These are phyloP conservation scores for Candida bentonensis DNA, from an alignment of 805 yeast genomes.

Conservation along the genomic window DNA sequence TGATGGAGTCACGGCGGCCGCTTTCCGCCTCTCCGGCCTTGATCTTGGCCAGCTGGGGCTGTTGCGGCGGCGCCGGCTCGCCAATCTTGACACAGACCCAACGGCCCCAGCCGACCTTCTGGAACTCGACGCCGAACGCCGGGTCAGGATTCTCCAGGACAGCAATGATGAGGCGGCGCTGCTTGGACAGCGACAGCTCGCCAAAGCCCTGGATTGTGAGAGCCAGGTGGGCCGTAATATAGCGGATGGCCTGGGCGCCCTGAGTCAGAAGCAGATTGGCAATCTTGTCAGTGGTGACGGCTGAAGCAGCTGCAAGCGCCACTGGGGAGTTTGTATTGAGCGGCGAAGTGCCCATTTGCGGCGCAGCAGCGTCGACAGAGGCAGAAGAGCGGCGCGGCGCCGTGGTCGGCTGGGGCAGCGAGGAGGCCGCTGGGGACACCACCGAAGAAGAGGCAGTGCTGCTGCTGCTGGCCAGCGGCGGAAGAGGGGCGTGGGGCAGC, in stretches of 20 bases:
- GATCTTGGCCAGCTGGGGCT: constrained; percentile 1
- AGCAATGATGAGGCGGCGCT: constrained; percentile 78
- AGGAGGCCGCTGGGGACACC: constrained; percentile 1
- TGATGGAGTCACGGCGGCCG: constrained; percentile 14
- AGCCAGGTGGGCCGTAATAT: constrained; percentile 67
- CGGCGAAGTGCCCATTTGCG: constrained; percentile 9
- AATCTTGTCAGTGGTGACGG: constrained; percentile 67
- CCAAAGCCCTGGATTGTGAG: constrained; percentile 68
- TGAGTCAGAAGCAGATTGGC: constrained; percentile 53
- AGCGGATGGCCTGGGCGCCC: constrained; percentile 86
- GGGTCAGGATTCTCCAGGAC: constrained; percentile 66
- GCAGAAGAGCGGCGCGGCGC: not conserved
- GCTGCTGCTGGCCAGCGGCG: constrained; percentile 2
- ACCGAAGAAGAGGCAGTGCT: constrained; percentile 2
- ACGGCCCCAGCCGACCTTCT: constrained; percentile 96
- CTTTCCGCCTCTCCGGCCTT: not conserved
- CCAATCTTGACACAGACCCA: constrained; percentile 63
- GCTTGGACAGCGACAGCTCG: constrained; percentile 69
- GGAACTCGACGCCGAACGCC: constrained; percentile 47
- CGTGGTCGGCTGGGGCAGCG: not conserved
- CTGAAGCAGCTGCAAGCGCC: constrained; percentile 75
- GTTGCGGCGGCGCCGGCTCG: constrained; percentile 11
- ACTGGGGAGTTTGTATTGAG: constrained; percentile 64
- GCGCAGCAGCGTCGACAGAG: not conserved
- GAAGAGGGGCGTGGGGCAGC: not conserved